Evolutionary conservation across 129 eudicot genomes (phyloP).

Genomic region (Centrapalus pauciflorus): DNA sequence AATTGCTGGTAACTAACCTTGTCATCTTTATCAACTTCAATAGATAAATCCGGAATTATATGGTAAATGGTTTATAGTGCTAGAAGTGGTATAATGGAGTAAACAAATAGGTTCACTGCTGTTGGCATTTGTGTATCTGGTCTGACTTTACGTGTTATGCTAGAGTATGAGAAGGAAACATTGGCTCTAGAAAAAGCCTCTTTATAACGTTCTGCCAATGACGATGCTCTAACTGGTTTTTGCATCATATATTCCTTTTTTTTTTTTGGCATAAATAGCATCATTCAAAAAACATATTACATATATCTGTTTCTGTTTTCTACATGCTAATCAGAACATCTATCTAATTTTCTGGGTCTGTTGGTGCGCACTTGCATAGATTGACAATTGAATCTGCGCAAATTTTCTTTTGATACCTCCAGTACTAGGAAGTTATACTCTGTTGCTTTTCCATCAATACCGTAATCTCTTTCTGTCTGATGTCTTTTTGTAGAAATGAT

Average conservation of each 20-base stretch:
- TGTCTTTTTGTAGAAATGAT: neutral
- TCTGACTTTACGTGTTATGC: neutral
- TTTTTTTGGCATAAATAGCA: neutral
- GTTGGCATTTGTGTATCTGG: neutral
- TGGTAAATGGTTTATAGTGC: neutral
- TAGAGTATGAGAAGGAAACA: neutral
- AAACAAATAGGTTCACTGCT: neutral
- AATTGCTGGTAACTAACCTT: slow-evolving; percentile 63
- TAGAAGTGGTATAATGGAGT: neutral
- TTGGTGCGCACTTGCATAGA: neutral
- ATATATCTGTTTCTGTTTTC: neutral
- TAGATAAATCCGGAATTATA: neutral
- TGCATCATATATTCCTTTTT: neutral
- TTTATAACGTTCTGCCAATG: neutral
- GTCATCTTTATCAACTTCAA: neutral
- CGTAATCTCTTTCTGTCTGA: neutral
- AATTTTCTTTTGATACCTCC: neutral
- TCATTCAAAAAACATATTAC: neutral
- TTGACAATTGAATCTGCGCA: neutral
- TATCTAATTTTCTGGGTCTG: neutral
- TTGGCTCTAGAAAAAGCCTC: neutral
- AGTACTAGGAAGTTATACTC: neutral
- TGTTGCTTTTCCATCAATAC: neutral
- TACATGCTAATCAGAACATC: neutral
- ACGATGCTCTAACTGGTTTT: neutral